Conservation (phyloP, 2,329 filamentous ascomycete genomes). For the Aspergillus fructus region DNA sequence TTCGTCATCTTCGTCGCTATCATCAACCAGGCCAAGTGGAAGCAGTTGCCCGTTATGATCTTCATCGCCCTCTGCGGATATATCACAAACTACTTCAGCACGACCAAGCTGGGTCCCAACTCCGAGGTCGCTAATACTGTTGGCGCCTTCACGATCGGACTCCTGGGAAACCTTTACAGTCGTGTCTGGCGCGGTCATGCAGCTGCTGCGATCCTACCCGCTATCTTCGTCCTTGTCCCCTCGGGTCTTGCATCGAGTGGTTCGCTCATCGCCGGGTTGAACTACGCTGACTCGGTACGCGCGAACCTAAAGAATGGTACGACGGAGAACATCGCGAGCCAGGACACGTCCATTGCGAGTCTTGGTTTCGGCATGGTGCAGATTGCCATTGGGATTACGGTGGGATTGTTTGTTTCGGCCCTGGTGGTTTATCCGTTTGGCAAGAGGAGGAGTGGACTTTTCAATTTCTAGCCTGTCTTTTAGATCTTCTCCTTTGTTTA, state of each 20-base stretch:
- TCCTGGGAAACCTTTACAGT: slow-evolving; percentile 77
- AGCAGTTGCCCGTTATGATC: slow-evolving; percentile 76
- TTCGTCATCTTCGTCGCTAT: slow-evolving; percentile 76
- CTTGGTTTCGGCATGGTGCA: slow-evolving; percentile 51
- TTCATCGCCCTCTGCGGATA: slow-evolving; percentile 73
- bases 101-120: slow-evolving; percentile 66
- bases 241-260: slow-evolving; percentile 61
- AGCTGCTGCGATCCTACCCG: slow-evolving; percentile 81
- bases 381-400: slow-evolving; percentile 50
- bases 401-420: slow-evolving; percentile 49
- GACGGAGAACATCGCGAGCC: slow-evolving; percentile 7
- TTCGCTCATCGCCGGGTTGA: slow-evolving; percentile 58
- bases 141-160: slow-evolving; percentile 77
- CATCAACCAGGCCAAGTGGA: slow-evolving; percentile 81
- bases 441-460: slow-evolving; percentile 50
- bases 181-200: slow-evolving; percentile 73
- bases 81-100: slow-evolving; percentile 72
- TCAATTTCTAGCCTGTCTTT: slow-evolving; percentile 41
- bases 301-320: slow-evolving; percentile 27
- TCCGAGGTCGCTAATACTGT: slow-evolving; percentile 76
- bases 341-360: slow-evolving; percentile 27
- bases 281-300: slow-evolving; percentile 52
- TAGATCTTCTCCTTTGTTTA: background rate
- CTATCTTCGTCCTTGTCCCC: slow-evolving; percentile 74
- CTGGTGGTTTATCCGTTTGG: slow-evolving; percentile 50